Percentiles rank a stretch among this genome's conserved stretches.
These are phyloP conservation scores for Boletus patriciae DNA, from an alignment of 768 basidiomycete genomes.

Conservation along the genomic window DNA sequence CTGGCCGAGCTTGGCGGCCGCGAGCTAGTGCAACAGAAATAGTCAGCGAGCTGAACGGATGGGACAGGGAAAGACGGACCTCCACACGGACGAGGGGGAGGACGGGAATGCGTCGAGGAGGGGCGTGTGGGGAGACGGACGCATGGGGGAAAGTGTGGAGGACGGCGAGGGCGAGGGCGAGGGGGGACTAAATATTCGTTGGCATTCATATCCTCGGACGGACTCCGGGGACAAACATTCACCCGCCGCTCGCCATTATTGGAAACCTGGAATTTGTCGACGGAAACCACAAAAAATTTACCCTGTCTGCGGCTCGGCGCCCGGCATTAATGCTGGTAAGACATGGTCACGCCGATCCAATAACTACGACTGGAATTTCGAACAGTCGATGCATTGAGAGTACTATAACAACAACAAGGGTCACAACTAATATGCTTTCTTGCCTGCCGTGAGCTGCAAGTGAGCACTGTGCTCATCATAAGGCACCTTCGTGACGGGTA, in stretches of 20 bases:
- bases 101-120: conserved; percentile 6
- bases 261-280: conserved; percentile 1
- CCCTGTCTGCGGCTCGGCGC: too few species aligned
- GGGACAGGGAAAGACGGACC: conserved; percentile 18
- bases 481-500: conserved; percentile 83
- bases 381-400: background rate
- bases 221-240: too few species aligned
- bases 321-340: background rate
- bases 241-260: conserved; percentile 9
- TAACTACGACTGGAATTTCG: background rate
- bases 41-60: background rate
- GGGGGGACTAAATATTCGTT: conserved; percentile 6
- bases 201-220: conserved; percentile 11
- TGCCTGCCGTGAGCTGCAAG: conserved; percentile 78
- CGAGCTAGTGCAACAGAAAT: conserved; percentile 9
- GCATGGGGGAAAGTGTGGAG: conserved; percentile 1
- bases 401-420: background rate
- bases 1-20: conserved; percentile 16
- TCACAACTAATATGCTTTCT: conserved; percentile 59
- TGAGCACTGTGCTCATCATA: conserved; percentile 96
- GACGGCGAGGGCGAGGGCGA: background rate
- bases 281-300: background rate
- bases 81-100: conserved; percentile 26
- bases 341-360: background rate
- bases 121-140: background rate